These are phyloP conservation scores for Naganishia sp. DNA, from an alignment of 1,284 basidiomycete species.

Conservation along the genomic window DNA sequence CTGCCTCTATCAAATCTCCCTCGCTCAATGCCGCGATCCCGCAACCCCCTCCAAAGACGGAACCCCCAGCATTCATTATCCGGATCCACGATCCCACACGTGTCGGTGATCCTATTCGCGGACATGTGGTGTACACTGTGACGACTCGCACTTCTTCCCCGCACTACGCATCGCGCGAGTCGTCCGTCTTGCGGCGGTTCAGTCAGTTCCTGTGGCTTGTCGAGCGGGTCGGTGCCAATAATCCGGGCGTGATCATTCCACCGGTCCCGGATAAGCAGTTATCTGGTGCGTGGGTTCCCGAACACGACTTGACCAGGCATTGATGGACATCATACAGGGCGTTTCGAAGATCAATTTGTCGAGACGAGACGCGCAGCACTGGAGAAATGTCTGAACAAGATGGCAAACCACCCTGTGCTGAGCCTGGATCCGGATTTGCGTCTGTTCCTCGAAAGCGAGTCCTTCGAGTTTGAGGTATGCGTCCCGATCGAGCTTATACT, in stretches of 20 bases:
- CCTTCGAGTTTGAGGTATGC: slow-evolving; percentile 73
- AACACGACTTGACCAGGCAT: not conserved
- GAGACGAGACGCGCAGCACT: slow-evolving; percentile 77
- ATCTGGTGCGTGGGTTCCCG: slow-evolving; percentile 66
- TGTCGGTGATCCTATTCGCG: slow-evolving; percentile 85
- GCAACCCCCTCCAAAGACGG: not conserved
- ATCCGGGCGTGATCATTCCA: slow-evolving; percentile 95
- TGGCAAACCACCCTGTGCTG: slow-evolving; percentile 81
- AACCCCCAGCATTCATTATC: slow-evolving; percentile 61
- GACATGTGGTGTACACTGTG: slow-evolving; percentile 93
- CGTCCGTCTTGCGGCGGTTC: slow-evolving; percentile 90
- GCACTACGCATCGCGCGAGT: slow-evolving; percentile 64
- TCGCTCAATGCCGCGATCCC: not conserved
- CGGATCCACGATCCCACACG: slow-evolving; percentile 90
- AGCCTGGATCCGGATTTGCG: slow-evolving; percentile 79
- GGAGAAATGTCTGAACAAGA: slow-evolving; percentile 86
- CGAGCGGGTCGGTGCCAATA: slow-evolving; percentile 83
- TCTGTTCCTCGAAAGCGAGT: slow-evolving; percentile 84
- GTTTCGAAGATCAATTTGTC: slow-evolving; percentile 86
- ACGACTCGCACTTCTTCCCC: slow-evolving; percentile 85
- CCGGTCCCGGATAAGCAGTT: slow-evolving; percentile 94
- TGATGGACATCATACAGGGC: slow-evolving; percentile 56
- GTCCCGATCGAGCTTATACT: not conserved
- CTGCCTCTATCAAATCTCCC: slow-evolving; percentile 25
- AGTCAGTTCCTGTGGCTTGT: slow-evolving; percentile 98